Evolutionary conservation across 371 early-diverging fungal genomes (phyloP).

Genomic region (Capillidium rhysosporum): DNA sequence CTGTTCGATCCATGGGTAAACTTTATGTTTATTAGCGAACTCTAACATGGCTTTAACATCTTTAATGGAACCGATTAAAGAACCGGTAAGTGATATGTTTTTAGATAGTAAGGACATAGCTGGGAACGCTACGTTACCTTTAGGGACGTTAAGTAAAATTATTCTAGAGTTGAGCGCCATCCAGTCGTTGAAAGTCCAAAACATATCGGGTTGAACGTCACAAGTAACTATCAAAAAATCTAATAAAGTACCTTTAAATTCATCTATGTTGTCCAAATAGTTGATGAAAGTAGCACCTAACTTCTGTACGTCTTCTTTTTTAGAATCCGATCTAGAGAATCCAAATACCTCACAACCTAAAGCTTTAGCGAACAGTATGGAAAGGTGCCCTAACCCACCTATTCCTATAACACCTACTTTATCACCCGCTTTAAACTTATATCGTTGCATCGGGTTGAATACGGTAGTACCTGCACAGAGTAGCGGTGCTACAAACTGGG

Average conservation of each 20-base stretch:
- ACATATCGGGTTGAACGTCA: conserved; percentile 23
- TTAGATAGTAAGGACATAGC: conserved; percentile 19
- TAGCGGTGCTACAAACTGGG: conserved; percentile 16
- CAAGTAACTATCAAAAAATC: conserved; percentile 35
- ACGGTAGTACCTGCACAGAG: conserved; percentile 59
- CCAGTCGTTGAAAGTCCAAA: conserved; percentile 20
- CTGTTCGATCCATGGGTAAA: conserved; percentile 41
- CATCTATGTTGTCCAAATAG: conserved; percentile 17
- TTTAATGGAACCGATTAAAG: conserved; percentile 38
- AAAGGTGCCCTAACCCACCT: conserved; percentile 53
- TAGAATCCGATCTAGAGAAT: conserved; percentile 28
- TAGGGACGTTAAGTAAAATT: conserved; percentile 45
- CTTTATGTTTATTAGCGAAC: conserved; percentile 40
- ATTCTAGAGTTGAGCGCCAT: conserved; percentile 30
- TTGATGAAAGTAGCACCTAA: conserved; percentile 36
- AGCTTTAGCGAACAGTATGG: conserved; percentile 35
- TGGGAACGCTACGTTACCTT: conserved; percentile 22
- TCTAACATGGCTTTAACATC: conserved; percentile 39
- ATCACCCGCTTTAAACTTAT: conserved; percentile 25
- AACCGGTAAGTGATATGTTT: conserved; percentile 35
- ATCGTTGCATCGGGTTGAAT: conserved; percentile 30
- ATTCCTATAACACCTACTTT: conserved; percentile 45
- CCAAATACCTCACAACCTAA: conserved; percentile 42
- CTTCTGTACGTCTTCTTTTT: conserved; percentile 37
- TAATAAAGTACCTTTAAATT: conserved; percentile 10